Evolutionary conservation across 495 filamentous ascomycete species (phyloP), one percentile per base, ranked within the genome.

Genomic region (Aspergillus bertholletiae): DNA sequence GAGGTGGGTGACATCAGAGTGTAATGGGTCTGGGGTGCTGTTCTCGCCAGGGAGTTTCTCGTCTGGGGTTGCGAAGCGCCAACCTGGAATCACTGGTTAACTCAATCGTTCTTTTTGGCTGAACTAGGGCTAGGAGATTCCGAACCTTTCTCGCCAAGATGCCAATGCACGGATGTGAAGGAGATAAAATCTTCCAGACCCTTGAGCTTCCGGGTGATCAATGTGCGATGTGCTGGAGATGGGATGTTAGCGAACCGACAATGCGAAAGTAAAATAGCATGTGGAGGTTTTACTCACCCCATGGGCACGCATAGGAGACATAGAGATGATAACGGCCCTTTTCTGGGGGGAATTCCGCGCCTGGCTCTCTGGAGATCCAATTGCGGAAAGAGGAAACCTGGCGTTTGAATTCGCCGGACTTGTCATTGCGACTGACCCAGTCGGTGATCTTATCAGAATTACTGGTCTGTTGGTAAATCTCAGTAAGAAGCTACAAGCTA

Each of bases 331-430:
- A 88, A 28, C 85, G 73, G 57, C 70, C 84, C 64, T 84, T 85
- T 67, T 88, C 85, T 0, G 85, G 77, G 11, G 85, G 85, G 55
- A 86, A 88, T 51, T 85, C 67, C 5, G 85, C 81, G 8, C 77
- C 82, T 7, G 82, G 65, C 53, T 87, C 69, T 43, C 73, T 76
- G n/a, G 80, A 88, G 70, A 93, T 86, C 66, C 74, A 87, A 67
- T 83, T 79, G 39, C 88, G 85, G 70, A 91, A 92, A 47, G 79
- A 76, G 37, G 85, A 88, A 53, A 71, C 72, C 62, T 84, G 84
- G 28, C 89, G 86, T 74, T 94, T 95, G 84, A 95, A 97, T 71
- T 96, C 92, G 72, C 92, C 92, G 2, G 83, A 80, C 56, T 82
- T 86, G 71, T 91, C 87, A 52, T 74, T 73, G 32, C 84, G 85